Evolutionary conservation across 352 stramenopile species (phyloP), one percentile per base, ranked within the genome.

Genomic region (Pythium vanterpoolii): DNA sequence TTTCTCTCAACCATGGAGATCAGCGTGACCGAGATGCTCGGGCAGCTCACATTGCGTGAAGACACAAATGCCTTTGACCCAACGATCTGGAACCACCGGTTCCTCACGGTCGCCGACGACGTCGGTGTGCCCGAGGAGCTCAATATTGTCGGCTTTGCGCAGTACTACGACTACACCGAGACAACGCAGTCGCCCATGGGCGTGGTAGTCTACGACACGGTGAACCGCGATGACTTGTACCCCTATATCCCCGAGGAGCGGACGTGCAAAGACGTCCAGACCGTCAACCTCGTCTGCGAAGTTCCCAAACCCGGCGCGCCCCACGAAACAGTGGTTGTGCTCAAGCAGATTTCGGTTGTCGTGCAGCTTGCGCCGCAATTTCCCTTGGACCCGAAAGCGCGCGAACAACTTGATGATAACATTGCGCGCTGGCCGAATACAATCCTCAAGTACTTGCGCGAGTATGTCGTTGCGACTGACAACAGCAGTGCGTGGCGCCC

Each of bases 1-100:
- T 82, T 76, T 58, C 61, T 75, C 27, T 46, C 71, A 13, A 79
- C 76, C 30, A 74, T 85, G 67, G 74, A 88, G 56, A 86, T 85
- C 60, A 79, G 42, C 5, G 73, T 86, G 28, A 81, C 74, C 1
- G 74, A 81, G 52, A 59, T 63, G 19, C 43, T 87, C 8, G 74
- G 74, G 10, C 57, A 84, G 39, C 67, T 76, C 11, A 76, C 75
- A 19, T 47, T 86, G 18, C 71, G 69, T 1, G 73, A 87, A 40
- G 73, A 86, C 61, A 68, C 74, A 13, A 68, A 81, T 11, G 63
- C 24, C 40, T 66, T 40, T 9, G 61, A 68, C 13, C 49, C 56
- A 14, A 72, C 50, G 11, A 73, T 81, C 7, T 74, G 51, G 59
- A 78, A 82, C 44, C 68, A 78, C 27, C 76, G 72, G 8, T 34